Base-by-base conservation (phyloP, 78 protist species). In the Polysphondylium violaceum region DNA sequence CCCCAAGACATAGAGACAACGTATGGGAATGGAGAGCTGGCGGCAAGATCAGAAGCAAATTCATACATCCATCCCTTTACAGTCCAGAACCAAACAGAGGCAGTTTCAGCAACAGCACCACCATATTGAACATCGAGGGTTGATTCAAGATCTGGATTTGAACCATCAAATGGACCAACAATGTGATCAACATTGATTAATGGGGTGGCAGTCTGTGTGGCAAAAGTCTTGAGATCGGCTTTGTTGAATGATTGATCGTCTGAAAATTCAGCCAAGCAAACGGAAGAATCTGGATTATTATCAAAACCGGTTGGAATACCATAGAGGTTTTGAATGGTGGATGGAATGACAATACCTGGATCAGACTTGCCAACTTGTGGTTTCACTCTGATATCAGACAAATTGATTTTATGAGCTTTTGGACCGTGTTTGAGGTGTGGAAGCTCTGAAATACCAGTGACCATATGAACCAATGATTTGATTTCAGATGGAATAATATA, bases 101-200 rank as follows among this genome's bases (percentile, higher is more conserved):
- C 58, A 19, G 53, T 43, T 43, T 63, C 31, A 9, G 86, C 93
- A 44, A 72, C 31, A 33, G 71, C 76, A 55, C 75, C 72, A 33
- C 65, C 77, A 59, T 87, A 87, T 64, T 87, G 93, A 50, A 87
- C 77, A 59, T 87, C 93, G 7, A 87, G 41, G 12, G 93, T 76
- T 56, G 93, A 74, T 36, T 87, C 93, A 0, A 38, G 16, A 38
- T 69, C 93, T 76, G 86, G 83, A 40, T 75, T 50, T 5, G 76
- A 21, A 25, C 55, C 78, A 14, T 36, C 3, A 58, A 36, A 68
- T 27, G 78, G 72, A 76, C 93, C 93, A 47, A 75, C 83, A 23
- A 50, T 76, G 36, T 75, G 16, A 11, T 7, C 33, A 50, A 67
- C 78, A 36, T 7, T 51, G 74, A 87, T 76, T 11, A 65, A 27